A percentile compares a stretch with the other conserved stretches of the same genome.
Evolutionary conservation across 2,329 filamentous ascomycete genomes (phyloP).

Genomic region (Microdochium paspali): DNA sequence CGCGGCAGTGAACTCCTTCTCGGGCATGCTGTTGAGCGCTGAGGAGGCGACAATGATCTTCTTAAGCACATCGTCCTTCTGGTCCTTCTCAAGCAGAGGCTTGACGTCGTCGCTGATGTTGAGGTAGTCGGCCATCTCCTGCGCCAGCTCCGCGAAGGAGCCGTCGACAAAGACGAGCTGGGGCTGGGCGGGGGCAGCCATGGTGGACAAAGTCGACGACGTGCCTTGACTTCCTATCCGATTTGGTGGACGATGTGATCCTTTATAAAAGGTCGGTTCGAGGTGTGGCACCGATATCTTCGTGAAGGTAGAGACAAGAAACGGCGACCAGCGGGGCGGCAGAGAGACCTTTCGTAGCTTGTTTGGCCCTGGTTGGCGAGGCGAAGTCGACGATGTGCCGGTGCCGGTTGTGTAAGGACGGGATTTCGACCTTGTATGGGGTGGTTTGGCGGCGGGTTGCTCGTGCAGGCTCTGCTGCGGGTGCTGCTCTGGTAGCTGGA

Average conservation of each 20-base stretch:
- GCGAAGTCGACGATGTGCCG: neutral
- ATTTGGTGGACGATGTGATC: neutral
- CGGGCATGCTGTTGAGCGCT: conserved; percentile 73
- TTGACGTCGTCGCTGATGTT: conserved; percentile 72
- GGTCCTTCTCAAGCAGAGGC: conserved; percentile 56
- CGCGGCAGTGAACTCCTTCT: conserved; percentile 93
- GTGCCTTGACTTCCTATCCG: neutral
- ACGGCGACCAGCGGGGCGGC: neutral
- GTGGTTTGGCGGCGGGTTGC: neutral
- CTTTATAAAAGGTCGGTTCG: neutral
- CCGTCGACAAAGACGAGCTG: conserved; percentile 77
- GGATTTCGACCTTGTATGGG: neutral
- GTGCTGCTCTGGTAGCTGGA: neutral
- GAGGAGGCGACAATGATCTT: conserved; percentile 76
- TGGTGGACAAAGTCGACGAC: conserved; percentile 12
- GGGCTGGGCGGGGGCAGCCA: conserved; percentile 30
- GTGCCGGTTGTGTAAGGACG: neutral
- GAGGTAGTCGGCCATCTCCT: conserved; percentile 92
- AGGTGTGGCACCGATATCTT: neutral
- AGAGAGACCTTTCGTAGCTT: too few relatives aligned
- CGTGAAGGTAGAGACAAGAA: neutral
- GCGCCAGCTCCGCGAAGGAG: conserved; percentile 81
- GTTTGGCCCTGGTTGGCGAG: neutral
- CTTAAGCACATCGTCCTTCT: conserved; percentile 83
- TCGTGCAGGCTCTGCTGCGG: neutral